phyloP scores from a whole-genome alignment of 495 filamentous ascomycete species.

The Penicillium atrosanguineum region DNA sequence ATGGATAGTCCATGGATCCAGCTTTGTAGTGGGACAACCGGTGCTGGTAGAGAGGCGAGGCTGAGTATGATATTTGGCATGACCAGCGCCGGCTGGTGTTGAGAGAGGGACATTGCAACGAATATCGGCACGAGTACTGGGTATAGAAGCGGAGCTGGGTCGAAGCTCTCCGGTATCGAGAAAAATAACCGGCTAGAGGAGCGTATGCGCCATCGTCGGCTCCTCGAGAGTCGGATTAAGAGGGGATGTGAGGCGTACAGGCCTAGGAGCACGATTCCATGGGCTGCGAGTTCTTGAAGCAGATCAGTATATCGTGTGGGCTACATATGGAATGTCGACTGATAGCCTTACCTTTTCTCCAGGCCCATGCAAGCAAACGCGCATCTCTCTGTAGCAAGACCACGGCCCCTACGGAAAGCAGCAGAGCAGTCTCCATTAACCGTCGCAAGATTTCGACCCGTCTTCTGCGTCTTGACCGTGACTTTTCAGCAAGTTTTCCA shows the following conservation, averaged over 20 bases:
- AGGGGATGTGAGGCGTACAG: conserved; percentile 51
- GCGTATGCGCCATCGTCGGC: conserved; percentile 27
- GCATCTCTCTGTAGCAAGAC: conserved; percentile 33
- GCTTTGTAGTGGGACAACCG: conserved; percentile 62
- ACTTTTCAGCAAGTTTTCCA: conserved; percentile 24
- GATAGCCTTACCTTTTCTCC: conserved; percentile 38
- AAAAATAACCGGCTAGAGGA: conserved; percentile 33
- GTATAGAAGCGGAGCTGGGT: conserved; percentile 89
- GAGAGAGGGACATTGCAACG: conserved; percentile 73
- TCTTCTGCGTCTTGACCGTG: conserved; percentile 30
- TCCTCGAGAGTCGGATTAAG: conserved; percentile 22
- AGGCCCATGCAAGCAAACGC: conserved; percentile 36
- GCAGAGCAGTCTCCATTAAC: conserved; percentile 40
- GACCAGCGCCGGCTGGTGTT: conserved; percentile 52
- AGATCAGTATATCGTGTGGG: neutral
- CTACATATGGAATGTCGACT: neutral
- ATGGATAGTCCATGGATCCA: conserved; percentile 55
- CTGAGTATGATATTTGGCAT: conserved; percentile 79
- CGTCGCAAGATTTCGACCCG: conserved; percentile 46
- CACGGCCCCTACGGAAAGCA: conserved; percentile 45
- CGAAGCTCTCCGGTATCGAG: conserved; percentile 70
- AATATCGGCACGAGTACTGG: conserved; percentile 73
- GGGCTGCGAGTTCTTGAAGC: conserved; percentile 47
- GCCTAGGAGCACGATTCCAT: conserved; percentile 37
- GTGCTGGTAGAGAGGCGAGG: conserved; percentile 71